Base-by-base conservation (phyloP, 169 alveolate genomes). In the Amoebophrya sp. region DNA sequence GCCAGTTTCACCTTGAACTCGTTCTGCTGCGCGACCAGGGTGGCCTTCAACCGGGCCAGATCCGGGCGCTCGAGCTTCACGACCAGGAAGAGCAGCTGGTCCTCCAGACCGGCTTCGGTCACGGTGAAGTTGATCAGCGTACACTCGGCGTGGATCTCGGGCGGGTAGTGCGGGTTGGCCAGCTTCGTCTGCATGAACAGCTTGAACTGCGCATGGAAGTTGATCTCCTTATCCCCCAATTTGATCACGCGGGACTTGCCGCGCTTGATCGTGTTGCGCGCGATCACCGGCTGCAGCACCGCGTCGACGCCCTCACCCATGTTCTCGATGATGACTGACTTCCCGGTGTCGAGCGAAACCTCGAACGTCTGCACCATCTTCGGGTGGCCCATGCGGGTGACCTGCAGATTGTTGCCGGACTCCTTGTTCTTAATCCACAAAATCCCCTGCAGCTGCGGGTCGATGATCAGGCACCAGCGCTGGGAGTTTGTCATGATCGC, bases 381-480 rank as follows among this genome's bases (percentile, higher is more conserved):
- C 39, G 94, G 92, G 89, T 94, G 95, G 29, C 95, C 95, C 93
- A 95, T 95, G 90, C 96, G 95, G 41, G 96, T 94, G 77, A 95
- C 95, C 94, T 97, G 96, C 92, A 97, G 95, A 92, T 96, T 96
- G 94, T 97, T 96, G 89, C 94, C 96, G 92, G 96, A 95, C 94
- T 98, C 99, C 94, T 96, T 97, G 92, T 97, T 98, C 92, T 96
- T 97, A 91, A 97, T 95, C 99, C 99, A 97, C 89, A 97, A 95
- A 91, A 97, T 96, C 91, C 99, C 99, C 95, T 98, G 99, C 93
- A 98, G 94, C 95, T 98, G 98, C 14, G 99, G 99, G 91, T 98
- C 99, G 92, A 98, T 97, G 95, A 98, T 97, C 90, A 98, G 95
- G 40, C 99, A 97, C 96, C 98, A 98, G 66, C 99, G 97, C 92